Percentiles rank a stretch among this genome's conserved stretches.
Conservation (phyloP, 2,329 filamentous ascomycete species). For the Xylariaceae sp. region DNA sequence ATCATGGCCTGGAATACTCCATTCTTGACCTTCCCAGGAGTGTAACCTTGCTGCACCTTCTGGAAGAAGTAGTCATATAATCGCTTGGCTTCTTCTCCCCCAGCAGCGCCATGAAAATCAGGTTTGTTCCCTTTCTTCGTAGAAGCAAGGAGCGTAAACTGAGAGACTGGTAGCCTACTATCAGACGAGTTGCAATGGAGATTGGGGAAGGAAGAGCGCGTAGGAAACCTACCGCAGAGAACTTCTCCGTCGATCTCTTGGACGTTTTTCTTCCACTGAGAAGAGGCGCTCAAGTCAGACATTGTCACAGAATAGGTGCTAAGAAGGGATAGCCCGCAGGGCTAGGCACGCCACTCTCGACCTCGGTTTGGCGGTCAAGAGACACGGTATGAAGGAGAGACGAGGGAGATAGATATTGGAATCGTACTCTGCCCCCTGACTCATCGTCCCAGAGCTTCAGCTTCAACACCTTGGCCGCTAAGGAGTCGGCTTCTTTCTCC, state of each 20-base stretch:
- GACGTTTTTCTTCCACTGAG: constrained; percentile 85
- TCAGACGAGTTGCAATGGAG: constrained; percentile 4
- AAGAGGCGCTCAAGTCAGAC: constrained; percentile 19
- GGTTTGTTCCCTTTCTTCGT: constrained; percentile 97
- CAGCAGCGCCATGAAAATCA: constrained; percentile 85
- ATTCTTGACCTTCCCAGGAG: constrained; percentile 74
- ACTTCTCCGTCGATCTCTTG: constrained; percentile 86
- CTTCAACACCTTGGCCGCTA: constrained; percentile 83
- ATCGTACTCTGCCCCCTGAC: constrained; percentile 58
- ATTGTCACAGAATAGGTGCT: background rate
- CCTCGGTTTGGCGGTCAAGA: background rate
- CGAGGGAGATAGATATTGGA: constrained; percentile 12
- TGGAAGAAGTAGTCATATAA: constrained; percentile 82
- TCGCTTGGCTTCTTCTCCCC: constrained; percentile 69
- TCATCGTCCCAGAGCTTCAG: constrained; percentile 90
- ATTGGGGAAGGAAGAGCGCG: background rate
- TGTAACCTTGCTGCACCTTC: constrained; percentile 69
- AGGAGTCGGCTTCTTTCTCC: constrained; percentile 75
- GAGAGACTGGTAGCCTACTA: constrained; percentile 63
- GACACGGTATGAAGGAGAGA: constrained; percentile 5
- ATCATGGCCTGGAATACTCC: constrained; percentile 99
- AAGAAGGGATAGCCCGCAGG: background rate
- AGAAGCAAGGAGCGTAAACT: constrained; percentile 88
- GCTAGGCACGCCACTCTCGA: background rate
- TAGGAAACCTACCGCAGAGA: constrained; percentile 70